Conservation (phyloP, 257 asterid species). For the Solanum appendiculatum region DNA sequence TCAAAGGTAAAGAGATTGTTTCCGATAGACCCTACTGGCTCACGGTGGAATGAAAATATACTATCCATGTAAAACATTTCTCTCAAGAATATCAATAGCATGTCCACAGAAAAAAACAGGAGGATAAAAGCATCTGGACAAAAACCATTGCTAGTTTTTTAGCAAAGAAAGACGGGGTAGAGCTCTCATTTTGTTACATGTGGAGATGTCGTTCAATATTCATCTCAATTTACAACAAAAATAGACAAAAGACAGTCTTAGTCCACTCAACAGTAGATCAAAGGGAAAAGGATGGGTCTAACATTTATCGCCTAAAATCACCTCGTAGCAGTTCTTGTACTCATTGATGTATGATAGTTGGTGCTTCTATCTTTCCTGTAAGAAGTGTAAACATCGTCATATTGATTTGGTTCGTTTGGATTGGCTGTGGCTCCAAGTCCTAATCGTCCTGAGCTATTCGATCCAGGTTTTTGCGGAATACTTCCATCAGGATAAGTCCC, state of each 20-base stretch:
- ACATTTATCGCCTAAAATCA: not conserved
- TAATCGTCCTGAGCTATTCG: conserved; percentile 55
- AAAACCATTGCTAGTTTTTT: not conserved
- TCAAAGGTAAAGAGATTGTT: not conserved
- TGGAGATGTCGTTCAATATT: not conserved
- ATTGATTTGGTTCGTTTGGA: conserved; percentile 78
- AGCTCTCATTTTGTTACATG: not conserved
- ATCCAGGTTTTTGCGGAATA: conserved; percentile 54
- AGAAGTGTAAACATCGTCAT: conserved; percentile 88
- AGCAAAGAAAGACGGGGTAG: not conserved
- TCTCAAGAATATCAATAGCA: not conserved
- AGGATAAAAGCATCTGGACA: not conserved
- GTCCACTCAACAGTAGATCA: not conserved
- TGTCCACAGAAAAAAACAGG: not conserved
- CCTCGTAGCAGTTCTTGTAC: conserved; percentile 58
- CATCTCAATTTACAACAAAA: not conserved
- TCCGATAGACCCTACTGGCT: not conserved
- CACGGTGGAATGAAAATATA: not conserved
- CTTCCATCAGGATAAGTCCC: conserved; percentile 64
- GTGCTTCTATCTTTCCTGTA: conserved; percentile 90
- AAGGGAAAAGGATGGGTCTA: not conserved
- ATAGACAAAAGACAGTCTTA: not conserved
- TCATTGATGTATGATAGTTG: conserved; percentile 73
- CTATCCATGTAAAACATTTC: not conserved
- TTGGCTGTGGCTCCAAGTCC: conserved; percentile 82